Percentiles rank a stretch among this genome's conserved stretches.
Conservation (phyloP, 1,284 basidiomycete species). For the Puccinia novopanici region DNA sequence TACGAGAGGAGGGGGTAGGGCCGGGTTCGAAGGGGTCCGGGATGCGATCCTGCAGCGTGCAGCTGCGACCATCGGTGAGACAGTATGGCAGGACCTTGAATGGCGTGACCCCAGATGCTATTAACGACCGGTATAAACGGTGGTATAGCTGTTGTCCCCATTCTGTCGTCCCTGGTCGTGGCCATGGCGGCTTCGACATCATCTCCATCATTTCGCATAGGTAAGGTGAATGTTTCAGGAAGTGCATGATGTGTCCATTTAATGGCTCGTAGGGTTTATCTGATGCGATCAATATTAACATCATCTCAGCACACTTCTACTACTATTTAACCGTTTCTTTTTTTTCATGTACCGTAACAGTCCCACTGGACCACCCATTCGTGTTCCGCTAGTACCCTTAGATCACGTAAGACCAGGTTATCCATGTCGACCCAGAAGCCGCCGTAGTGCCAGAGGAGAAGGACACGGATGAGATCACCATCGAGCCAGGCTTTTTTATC, state of each 20-base stretch:
- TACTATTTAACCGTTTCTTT: neutral
- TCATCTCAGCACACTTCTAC: neutral
- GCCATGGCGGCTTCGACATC: conserved; percentile 73
- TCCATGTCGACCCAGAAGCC: conserved; percentile 97
- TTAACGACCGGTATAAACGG: conserved; percentile 78
- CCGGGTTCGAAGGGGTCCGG: conserved; percentile 76
- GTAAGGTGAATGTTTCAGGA: conserved; percentile 81
- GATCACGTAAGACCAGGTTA: conserved; percentile 77
- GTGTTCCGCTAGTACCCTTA: conserved; percentile 78
- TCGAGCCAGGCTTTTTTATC: conserved; percentile 88
- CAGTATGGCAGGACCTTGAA: conserved; percentile 90
- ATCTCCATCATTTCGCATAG: conserved; percentile 91
- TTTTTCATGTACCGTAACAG: conserved; percentile 73
- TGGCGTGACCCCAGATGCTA: conserved; percentile 71
- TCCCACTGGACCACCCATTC: conserved; percentile 93
- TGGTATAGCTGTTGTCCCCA: conserved; percentile 89
- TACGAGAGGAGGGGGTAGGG: neutral
- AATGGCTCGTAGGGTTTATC: conserved; percentile 82
- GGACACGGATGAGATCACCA: conserved; percentile 78
- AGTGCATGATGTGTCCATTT: conserved; percentile 91
- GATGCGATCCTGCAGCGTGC: conserved; percentile 82
- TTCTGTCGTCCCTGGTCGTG: conserved; percentile 76
- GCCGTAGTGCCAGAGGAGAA: conserved; percentile 84
- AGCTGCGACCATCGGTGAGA: conserved; percentile 83
- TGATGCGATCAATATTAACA: conserved; percentile 57